Evolutionary conservation across 768 basidiomycete species (phyloP).

Genomic region (Russula sp.): DNA sequence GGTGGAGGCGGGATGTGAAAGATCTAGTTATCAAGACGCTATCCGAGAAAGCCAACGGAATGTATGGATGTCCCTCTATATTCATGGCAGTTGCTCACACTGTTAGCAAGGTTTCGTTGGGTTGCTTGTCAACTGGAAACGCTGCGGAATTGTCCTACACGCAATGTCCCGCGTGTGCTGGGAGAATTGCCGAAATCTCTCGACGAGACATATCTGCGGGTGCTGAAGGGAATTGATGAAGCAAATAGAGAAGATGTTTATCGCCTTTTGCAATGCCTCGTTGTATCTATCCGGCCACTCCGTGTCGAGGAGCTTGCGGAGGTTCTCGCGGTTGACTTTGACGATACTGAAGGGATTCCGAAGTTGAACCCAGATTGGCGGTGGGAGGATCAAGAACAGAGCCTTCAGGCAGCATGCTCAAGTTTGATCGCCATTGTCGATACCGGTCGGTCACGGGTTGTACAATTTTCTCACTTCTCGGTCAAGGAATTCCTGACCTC

Average conservation of each 20-base stretch:
- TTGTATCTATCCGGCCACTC: neutral
- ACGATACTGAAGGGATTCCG: neutral
- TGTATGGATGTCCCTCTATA: neutral
- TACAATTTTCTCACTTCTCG: neutral
- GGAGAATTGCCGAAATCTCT: neutral
- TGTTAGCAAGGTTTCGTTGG: neutral
- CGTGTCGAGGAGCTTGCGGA: neutral
- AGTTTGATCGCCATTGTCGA: neutral
- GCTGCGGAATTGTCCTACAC: neutral
- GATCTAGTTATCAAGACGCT: neutral
- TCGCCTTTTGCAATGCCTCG: neutral
- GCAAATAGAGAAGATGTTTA: neutral
- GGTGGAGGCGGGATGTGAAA: neutral
- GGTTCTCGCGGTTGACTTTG: neutral
- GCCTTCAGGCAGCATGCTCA: neutral
- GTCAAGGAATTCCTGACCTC: neutral
- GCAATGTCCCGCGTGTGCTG: neutral
- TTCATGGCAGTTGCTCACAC: neutral
- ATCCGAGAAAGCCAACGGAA: neutral
- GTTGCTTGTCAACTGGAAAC: neutral
- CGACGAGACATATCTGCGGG: neutral
- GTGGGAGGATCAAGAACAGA: neutral
- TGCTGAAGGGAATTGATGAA: neutral
- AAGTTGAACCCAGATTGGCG: neutral
- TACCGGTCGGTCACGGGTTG: neutral